These are phyloP conservation scores for Penicillium sclerotigenum DNA, from an alignment of 2,329 filamentous ascomycete species.

Conservation along the genomic window DNA sequence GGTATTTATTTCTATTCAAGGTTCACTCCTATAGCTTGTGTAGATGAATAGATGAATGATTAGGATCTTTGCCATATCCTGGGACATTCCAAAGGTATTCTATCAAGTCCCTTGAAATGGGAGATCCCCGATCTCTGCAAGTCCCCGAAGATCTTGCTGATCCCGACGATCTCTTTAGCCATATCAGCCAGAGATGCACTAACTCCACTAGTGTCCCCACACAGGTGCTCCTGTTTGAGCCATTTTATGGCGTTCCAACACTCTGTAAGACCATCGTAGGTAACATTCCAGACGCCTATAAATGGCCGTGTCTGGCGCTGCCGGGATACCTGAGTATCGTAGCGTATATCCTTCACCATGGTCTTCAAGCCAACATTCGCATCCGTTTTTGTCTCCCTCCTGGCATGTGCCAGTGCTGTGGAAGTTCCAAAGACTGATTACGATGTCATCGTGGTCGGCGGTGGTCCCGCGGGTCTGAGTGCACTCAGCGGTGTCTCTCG, in stretches of 20 bases:
- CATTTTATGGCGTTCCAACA: neutral
- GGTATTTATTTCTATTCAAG: neutral
- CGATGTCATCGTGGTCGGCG: constrained; percentile 58
- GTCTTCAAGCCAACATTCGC: constrained; percentile 3
- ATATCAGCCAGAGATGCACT: neutral
- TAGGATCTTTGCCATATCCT: neutral
- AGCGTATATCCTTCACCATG: neutral
- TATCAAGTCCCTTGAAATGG: neutral
- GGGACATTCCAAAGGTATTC: neutral
- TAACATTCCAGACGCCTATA: neutral
- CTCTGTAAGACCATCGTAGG: neutral
- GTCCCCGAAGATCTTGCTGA: neutral
- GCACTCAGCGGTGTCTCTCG: constrained; percentile 58
- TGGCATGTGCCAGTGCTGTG: constrained; percentile 21
- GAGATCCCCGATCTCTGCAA: neutral
- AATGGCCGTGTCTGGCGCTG: neutral
- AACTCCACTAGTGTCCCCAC: constrained; percentile 1
- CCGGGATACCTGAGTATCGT: neutral
- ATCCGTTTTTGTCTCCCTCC: constrained; percentile 24
- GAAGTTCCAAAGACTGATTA: constrained; percentile 39
- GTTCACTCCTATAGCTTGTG: neutral
- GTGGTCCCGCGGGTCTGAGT: constrained; percentile 56
- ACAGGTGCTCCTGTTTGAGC: neutral
- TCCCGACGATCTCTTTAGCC: neutral
- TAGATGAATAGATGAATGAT: no score